phyloP scores from a whole-genome alignment of 2,329 filamentous ascomycete genomes.

The Colletotrichum gloeosporioides region DNA sequence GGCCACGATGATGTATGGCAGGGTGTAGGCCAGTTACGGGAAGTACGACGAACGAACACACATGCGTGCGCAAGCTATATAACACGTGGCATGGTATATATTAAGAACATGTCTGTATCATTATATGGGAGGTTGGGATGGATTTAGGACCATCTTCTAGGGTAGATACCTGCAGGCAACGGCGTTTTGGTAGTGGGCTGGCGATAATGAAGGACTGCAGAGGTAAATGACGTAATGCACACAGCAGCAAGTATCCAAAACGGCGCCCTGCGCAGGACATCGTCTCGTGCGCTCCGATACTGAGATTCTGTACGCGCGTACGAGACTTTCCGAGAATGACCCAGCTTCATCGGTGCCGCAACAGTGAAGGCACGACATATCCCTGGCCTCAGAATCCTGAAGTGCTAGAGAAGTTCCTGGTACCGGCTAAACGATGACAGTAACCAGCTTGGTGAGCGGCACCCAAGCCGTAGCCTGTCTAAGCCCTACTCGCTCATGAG shows the following conservation, averaged over 20 bases:
- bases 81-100: neutral
- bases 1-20: slow-evolving; percentile 6
- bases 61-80: neutral
- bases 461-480: neutral
- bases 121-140: neutral
- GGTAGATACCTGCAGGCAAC: neutral
- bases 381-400: neutral
- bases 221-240: neutral
- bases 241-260: neutral
- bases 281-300: neutral
- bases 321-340: neutral
- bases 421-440: neutral
- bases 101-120: neutral
- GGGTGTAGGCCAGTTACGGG: neutral
- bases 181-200: neutral
- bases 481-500: neutral
- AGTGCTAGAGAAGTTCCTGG: neutral
- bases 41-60: neutral
- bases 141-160: neutral
- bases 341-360: neutral
- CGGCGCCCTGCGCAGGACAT: neutral
- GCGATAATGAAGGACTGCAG: neutral
- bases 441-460: neutral
- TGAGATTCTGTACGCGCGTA: neutral
- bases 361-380: neutral